Conservation (phyloP, 805 yeast genomes). For the Metschnikowia hibisci region DNA sequence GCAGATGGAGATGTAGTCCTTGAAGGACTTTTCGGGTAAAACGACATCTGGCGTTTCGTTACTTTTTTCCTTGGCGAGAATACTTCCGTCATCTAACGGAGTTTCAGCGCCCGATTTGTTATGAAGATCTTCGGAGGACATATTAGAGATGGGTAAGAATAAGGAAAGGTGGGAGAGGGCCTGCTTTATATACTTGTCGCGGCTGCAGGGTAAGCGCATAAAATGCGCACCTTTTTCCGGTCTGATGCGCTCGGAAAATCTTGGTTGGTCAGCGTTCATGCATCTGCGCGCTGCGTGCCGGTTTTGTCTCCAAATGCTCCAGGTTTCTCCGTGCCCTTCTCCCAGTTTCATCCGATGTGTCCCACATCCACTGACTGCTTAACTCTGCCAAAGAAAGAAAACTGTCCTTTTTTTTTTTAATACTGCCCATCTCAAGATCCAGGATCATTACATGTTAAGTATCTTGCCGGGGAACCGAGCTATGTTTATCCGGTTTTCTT, state of each 20-base stretch:
- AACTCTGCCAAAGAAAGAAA: too few relatives aligned
- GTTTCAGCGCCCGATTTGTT: constrained; percentile 29
- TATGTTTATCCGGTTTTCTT: not conserved
- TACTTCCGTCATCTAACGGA: constrained; percentile 25
- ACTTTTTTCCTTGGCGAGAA: constrained; percentile 21
- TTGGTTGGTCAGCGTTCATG: constrained; percentile 7
- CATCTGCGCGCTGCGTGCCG: constrained; percentile 9
- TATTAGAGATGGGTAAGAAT: constrained; percentile 7
- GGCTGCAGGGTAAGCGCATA: not conserved
- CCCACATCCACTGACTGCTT: not conserved
- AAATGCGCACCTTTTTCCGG: constrained; percentile 4
- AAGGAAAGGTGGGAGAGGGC: not conserved
- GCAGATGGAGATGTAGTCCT: constrained; percentile 41
- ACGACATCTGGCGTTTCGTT: constrained; percentile 6
- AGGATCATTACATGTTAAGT: too few relatives aligned
- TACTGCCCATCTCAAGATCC: too few relatives aligned
- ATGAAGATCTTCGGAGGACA: constrained; percentile 24
- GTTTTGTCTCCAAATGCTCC: constrained; percentile 12
- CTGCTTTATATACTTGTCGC: constrained; percentile 8
- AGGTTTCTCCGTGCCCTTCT: constrained; percentile 21
- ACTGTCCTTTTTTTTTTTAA: too few relatives aligned
- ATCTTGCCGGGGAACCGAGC: not conserved
- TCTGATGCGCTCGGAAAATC: constrained; percentile 10
- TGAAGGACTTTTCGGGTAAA: constrained; percentile 30
- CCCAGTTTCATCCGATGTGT: constrained; percentile 5